Evolutionary conservation across 1,284 basidiomycete genomes (phyloP).

Genomic region (Ceratobasidium theobromae): DNA sequence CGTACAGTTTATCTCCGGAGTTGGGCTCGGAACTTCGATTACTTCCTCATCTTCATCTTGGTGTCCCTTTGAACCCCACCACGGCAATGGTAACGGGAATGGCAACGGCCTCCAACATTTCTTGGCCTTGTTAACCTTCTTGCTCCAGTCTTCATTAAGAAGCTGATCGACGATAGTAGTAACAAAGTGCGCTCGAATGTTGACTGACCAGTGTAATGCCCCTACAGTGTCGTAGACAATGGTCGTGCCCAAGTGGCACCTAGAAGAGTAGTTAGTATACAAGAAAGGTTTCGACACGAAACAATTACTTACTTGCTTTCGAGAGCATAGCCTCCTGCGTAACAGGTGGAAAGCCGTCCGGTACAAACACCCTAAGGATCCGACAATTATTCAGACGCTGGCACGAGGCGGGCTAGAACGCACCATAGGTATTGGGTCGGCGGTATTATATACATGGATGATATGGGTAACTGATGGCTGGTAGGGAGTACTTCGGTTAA

Average conservation of each 20-base stretch:
- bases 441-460: constrained; percentile 83
- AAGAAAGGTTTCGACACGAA: background rate
- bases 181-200: constrained; percentile 78
- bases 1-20: constrained; percentile 55
- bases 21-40: constrained; percentile 59
- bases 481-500: too few species aligned
- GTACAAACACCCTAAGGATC: constrained; percentile 73
- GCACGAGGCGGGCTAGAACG: background rate
- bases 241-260: constrained; percentile 83
- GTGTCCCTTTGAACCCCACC: constrained; percentile 44
- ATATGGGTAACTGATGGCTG: constrained; percentile 64
- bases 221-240: constrained; percentile 88
- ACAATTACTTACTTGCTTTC: constrained; percentile 51
- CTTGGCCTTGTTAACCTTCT: constrained; percentile 40
- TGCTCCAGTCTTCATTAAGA: constrained; percentile 74
- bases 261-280: constrained; percentile 34
- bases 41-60: constrained; percentile 47
- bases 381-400: background rate
- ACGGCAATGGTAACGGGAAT: constrained; percentile 40
- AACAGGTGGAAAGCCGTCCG: constrained; percentile 70
- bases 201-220: constrained; percentile 77
- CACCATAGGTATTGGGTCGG: constrained; percentile 68
- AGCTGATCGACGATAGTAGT: constrained; percentile 71
- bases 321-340: constrained; percentile 74
- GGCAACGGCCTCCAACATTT: too few species aligned